phyloP scores from a whole-genome alignment of 768 basidiomycete genomes.

The Leccinum rimulosum region DNA sequence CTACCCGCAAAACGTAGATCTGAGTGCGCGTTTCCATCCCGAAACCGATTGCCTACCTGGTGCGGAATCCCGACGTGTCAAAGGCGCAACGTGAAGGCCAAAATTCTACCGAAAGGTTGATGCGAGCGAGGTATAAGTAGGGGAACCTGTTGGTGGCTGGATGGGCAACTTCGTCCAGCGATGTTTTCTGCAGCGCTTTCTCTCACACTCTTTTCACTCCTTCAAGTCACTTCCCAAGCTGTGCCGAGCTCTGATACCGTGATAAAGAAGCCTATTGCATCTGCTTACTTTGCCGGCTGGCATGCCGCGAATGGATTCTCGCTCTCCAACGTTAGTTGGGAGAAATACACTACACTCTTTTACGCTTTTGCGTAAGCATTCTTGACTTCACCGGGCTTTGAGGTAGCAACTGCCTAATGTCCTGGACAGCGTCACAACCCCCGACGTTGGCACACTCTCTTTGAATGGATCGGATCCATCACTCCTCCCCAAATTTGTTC shows the following conservation, averaged over 20 bases:
- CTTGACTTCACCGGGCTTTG: neutral
- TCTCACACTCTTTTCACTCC: neutral
- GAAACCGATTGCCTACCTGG: neutral
- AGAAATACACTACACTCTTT: conserved; percentile 62
- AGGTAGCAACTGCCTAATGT: neutral
- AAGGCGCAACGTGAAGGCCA: neutral
- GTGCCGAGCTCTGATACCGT: conserved; percentile 30
- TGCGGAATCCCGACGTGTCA: neutral
- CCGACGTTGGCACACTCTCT: conserved; percentile 30
- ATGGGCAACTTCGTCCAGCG: neutral
- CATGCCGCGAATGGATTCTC: conserved; percentile 51
- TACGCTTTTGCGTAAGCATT: conserved; percentile 59
- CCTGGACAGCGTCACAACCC: conserved; percentile 32
- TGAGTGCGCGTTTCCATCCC: neutral
- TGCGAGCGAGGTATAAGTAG: neutral
- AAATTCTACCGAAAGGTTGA: neutral
- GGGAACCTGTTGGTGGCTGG: neutral
- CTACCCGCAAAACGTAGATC: neutral
- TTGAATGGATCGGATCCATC: conserved; percentile 43
- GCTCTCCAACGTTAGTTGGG: conserved; percentile 56
- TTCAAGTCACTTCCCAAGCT: neutral
- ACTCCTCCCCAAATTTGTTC: conserved; percentile 57
- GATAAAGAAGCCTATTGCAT: conserved; percentile 40
- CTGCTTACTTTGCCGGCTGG: conserved; percentile 65
- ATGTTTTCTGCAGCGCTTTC: neutral